These are phyloP conservation scores for Flaveria floridana DNA, from an alignment of 140 eudicot species.

Conservation along the genomic window DNA sequence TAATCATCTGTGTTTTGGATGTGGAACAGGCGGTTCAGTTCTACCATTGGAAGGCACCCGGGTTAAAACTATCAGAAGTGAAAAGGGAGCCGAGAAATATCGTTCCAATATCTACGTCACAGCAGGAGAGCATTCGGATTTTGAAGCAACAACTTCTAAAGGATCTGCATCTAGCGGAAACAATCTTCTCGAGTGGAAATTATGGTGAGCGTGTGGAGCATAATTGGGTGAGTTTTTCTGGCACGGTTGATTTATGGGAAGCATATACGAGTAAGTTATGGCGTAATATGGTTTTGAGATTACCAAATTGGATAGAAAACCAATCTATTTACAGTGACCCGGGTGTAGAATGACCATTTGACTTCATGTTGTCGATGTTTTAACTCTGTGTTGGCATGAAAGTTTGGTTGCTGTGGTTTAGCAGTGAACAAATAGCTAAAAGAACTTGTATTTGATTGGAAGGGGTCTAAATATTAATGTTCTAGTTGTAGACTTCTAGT, in stretches of 20 bases:
- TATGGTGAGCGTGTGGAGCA: conserved; percentile 23
- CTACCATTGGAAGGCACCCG: conserved; percentile 56
- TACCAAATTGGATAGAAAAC: conserved; percentile 67
- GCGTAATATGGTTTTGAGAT: conserved; percentile 41
- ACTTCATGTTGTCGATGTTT: background rate
- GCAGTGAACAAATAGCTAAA: background rate
- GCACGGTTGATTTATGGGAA: conserved; percentile 63
- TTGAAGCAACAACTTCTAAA: conserved; percentile 47
- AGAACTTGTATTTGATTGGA: background rate
- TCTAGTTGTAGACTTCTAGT: background rate
- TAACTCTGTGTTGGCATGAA: background rate
- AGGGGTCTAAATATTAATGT: background rate
- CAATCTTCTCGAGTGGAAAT: conserved; percentile 23
- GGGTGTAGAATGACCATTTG: conserved; percentile 1
- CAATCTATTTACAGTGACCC: conserved; percentile 47
- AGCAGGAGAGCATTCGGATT: conserved; percentile 31
- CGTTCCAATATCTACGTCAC: conserved; percentile 39
- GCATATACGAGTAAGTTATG: conserved; percentile 49
- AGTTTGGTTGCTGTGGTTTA: background rate
- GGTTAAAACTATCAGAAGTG: conserved; percentile 30
- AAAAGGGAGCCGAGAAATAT: conserved; percentile 23
- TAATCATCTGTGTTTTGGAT: conserved; percentile 14
- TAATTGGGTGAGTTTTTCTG: conserved; percentile 54
- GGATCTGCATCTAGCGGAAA: conserved; percentile 42
- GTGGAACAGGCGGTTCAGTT: conserved; percentile 74